A percentile compares a stretch with the other conserved stretches of the same genome.
These are phyloP conservation scores for Russula lepida DNA, from an alignment of 768 basidiomycete genomes.

Conservation along the genomic window DNA sequence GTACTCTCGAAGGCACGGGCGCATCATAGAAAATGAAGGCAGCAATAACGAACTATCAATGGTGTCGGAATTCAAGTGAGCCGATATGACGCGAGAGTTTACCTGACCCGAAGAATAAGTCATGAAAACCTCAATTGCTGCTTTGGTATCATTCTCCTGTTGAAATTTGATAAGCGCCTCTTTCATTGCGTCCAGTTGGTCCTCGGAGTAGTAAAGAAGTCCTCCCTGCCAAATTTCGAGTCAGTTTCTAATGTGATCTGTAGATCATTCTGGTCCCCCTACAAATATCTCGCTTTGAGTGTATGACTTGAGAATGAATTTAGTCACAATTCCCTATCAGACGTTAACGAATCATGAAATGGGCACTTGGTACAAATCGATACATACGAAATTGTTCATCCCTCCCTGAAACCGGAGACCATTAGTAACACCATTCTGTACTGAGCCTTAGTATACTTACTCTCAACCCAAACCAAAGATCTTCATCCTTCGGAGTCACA, in stretches of 20 bases:
- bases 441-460: neutral
- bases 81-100: too few relatives aligned
- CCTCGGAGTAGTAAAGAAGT: neutral
- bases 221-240: neutral
- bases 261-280: neutral
- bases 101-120: neutral
- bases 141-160: conserved; percentile 4
- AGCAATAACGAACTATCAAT: neutral
- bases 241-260: neutral
- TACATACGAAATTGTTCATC: conserved; percentile 10
- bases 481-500: neutral
- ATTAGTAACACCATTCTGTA: neutral
- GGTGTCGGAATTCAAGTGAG: too few relatives aligned
- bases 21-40: conserved; percentile 18
- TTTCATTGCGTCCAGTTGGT: neutral
- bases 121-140: neutral
- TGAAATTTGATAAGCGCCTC: neutral
- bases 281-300: conserved; percentile 24
- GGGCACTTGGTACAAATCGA: neutral
- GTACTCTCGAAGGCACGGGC: conserved; percentile 10
- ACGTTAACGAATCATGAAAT: neutral
- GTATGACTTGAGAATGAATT: conserved; percentile 20
- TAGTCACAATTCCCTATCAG: conserved; percentile 9
- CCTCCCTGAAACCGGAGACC: conserved; percentile 1
- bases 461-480: conserved; percentile 10